These are phyloP conservation scores for Pseudodiploospora longispora DNA, from an alignment of 2,329 filamentous ascomycete genomes.

Conservation along the genomic window DNA sequence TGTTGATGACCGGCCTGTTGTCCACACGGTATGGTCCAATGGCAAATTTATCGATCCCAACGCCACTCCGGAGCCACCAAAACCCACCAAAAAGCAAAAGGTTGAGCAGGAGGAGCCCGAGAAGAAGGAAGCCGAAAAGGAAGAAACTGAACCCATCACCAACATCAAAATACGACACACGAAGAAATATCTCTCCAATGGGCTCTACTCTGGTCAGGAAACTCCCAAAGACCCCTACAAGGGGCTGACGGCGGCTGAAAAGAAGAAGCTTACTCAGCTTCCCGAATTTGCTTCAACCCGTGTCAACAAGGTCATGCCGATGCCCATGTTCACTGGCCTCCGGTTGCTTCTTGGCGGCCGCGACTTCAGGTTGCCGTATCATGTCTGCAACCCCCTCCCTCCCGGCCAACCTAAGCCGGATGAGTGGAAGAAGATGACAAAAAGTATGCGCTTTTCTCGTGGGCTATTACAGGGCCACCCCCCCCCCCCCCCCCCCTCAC, in stretches of 20 bases:
- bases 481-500: background rate
- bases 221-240: slow-evolving; percentile 38
- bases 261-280: slow-evolving; percentile 40
- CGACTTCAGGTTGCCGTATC: slow-evolving; percentile 83
- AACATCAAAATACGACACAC: slow-evolving; percentile 36
- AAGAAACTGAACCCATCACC: slow-evolving; percentile 30
- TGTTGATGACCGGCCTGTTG: slow-evolving; percentile 49
- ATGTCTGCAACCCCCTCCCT: slow-evolving; percentile 81
- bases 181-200: slow-evolving; percentile 76
- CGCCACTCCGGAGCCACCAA: slow-evolving; percentile 28
- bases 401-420: slow-evolving; percentile 84
- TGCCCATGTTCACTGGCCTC: slow-evolving; percentile 72
- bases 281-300: slow-evolving; percentile 40
- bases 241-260: slow-evolving; percentile 42
- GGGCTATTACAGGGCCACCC: no score
- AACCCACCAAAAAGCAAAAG: slow-evolving; percentile 26
- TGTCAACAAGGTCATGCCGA: slow-evolving; percentile 54
- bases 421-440: slow-evolving; percentile 86
- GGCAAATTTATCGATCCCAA: slow-evolving; percentile 50
- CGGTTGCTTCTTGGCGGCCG: slow-evolving; percentile 62
- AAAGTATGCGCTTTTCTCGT: slow-evolving; percentile 52
- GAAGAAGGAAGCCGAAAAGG: slow-evolving; percentile 8
- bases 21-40: slow-evolving; percentile 56
- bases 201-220: slow-evolving; percentile 79
- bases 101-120: slow-evolving; percentile 14